phyloP scores from a whole-genome alignment of 345 rosid species.

The Boechera retrofracta region DNA sequence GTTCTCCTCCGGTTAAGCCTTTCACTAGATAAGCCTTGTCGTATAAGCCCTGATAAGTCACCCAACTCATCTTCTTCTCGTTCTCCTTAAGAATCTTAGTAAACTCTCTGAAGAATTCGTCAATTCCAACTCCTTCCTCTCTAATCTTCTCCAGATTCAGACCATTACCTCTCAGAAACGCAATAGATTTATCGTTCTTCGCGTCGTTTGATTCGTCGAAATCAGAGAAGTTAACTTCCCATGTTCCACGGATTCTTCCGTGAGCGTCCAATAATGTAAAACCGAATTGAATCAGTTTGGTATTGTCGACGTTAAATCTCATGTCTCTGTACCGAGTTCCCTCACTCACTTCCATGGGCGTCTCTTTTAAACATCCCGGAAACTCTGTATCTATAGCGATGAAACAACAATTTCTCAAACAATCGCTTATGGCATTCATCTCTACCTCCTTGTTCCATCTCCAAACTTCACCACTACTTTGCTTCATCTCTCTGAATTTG shows the following conservation, averaged over 20 bases:
- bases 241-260: neutral
- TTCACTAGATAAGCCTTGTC: slow-evolving; percentile 18
- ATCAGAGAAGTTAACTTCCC: slow-evolving; percentile 34
- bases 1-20: slow-evolving; percentile 1
- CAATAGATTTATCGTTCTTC: neutral
- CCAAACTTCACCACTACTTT: slow-evolving; percentile 2
- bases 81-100: neutral
- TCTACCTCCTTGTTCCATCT: neutral
- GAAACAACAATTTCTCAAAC: neutral
- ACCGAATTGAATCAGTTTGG: slow-evolving; percentile 29
- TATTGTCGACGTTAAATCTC: slow-evolving; percentile 4
- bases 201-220: slow-evolving; percentile 2
- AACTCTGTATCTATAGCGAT: slow-evolving; percentile 30
- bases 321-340: neutral
- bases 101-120: slow-evolving; percentile 17
- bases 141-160: slow-evolving; percentile 14
- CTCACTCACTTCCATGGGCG: neutral
- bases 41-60: slow-evolving; percentile 17
- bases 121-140: neutral
- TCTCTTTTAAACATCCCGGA: slow-evolving; percentile 17
- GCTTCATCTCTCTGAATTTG: slow-evolving; percentile 2
- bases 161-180: slow-evolving; percentile 26
- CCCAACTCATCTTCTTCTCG: neutral
- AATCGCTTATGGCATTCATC: neutral
- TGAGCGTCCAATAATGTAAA: neutral